Percentiles rank a stretch among this genome's conserved stretches.
Conservation (phyloP, 768 basidiomycete genomes). For the Chalciporus pseudorubinellus region DNA sequence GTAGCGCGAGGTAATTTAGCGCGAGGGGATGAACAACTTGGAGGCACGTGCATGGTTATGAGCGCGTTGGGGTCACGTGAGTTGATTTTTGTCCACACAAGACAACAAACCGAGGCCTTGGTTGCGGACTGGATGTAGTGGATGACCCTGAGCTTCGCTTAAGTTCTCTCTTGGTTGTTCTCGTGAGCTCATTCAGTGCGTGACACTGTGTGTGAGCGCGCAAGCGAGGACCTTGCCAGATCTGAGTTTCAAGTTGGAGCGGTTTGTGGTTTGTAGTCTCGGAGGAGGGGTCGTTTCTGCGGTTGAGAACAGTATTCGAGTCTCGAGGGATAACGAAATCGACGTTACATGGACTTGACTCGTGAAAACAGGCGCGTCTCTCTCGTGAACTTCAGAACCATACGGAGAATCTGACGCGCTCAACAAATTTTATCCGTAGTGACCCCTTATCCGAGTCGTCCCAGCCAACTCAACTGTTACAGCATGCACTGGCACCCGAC, state of each 20-base stretch:
- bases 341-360: conserved; percentile 35
- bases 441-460: conserved; percentile 45
- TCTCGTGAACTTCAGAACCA: conserved; percentile 10
- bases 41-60: conserved; percentile 17
- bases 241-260: conserved; percentile 3
- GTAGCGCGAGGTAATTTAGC: conserved; percentile 7
- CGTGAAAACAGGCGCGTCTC: conserved; percentile 37
- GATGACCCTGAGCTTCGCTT: conserved; percentile 9
- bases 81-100: conserved; percentile 20
- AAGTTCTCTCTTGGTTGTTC: not conserved
- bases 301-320: not conserved
- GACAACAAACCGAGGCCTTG: not conserved
- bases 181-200: not conserved
- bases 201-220: not conserved
- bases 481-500: conserved; percentile 39
- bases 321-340: not conserved
- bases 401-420: conserved; percentile 12
- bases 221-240: not conserved
- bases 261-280: not conserved
- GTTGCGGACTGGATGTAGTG: too few relatives aligned
- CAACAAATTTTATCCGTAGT: too few relatives aligned
- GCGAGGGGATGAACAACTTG: conserved; percentile 9
- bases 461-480: conserved; percentile 55
- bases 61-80: conserved; percentile 31
- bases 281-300: not conserved